These are phyloP conservation scores for Erythrobasidium hasegawianum DNA, from an alignment of 1,284 basidiomycete species.

Conservation along the genomic window DNA sequence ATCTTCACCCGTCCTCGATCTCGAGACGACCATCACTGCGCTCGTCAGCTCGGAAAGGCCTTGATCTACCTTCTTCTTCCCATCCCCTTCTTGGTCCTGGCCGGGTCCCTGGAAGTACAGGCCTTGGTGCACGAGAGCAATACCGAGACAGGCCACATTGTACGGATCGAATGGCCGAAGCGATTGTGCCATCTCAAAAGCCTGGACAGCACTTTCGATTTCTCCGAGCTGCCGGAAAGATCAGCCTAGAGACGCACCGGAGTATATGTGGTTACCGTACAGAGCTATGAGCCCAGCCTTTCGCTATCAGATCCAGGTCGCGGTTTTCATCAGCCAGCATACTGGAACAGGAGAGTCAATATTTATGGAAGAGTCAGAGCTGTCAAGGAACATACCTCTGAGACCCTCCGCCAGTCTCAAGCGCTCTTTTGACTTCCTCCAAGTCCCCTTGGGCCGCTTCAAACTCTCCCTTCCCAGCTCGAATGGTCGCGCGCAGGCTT, in stretches of 20 bases:
- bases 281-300: conserved; percentile 39
- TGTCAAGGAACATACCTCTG: conserved; percentile 15
- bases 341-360: conserved; percentile 21
- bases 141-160: conserved; percentile 20
- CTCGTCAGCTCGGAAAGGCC: conserved; percentile 12
- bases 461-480: conserved; percentile 18
- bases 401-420: conserved; percentile 11
- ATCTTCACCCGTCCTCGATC: conserved; percentile 4
- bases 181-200: conserved; percentile 21
- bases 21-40: conserved; percentile 11
- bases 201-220: conserved; percentile 10
- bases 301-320: conserved; percentile 39
- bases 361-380: conserved; percentile 8
- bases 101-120: not conserved
- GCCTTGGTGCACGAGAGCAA: conserved; percentile 17
- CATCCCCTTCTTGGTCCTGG: not conserved
- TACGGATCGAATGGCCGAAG: conserved; percentile 23
- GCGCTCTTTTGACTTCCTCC: conserved; percentile 15
- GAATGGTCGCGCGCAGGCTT: conserved; percentile 15
- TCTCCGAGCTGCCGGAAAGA: conserved; percentile 12
- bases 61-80: conserved; percentile 1
- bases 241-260: no score
- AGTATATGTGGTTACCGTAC: conserved; percentile 25
- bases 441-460: conserved; percentile 19
- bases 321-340: conserved; percentile 34